phyloP scores from a whole-genome alignment of 2,329 filamentous ascomycete species.

The Microsporum canis region DNA sequence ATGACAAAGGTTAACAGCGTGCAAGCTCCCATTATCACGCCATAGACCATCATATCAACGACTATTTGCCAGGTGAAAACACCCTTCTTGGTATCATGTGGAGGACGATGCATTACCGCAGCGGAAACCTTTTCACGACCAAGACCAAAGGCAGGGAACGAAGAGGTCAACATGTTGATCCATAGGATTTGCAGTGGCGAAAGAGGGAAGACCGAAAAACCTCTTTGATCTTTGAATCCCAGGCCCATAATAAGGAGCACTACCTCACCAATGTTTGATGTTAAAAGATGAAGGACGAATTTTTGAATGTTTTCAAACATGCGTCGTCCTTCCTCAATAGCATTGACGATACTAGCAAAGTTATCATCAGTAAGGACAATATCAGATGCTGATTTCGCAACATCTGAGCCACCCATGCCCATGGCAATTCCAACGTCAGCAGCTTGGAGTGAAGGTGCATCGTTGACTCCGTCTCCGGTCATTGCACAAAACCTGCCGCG shows the following conservation, averaged over 20 bases:
- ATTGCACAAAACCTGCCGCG: slow-evolving; percentile 68
- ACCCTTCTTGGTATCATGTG: slow-evolving; percentile 41
- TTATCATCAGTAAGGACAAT: slow-evolving; percentile 61
- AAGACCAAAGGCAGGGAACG: slow-evolving; percentile 49
- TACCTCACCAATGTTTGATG: slow-evolving; percentile 48
- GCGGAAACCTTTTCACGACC: slow-evolving; percentile 46
- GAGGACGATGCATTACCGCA: slow-evolving; percentile 45
- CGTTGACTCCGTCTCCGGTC: slow-evolving; percentile 83
- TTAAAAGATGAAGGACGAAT: slow-evolving; percentile 46
- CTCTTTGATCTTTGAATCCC: slow-evolving; percentile 44
- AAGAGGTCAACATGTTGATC: slow-evolving; percentile 54
- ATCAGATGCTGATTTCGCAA: slow-evolving; percentile 67
- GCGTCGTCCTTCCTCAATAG: slow-evolving; percentile 69
- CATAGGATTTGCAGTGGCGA: slow-evolving; percentile 50
- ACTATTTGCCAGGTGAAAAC: slow-evolving; percentile 45
- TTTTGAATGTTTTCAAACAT: slow-evolving; percentile 89
- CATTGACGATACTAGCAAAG: slow-evolving; percentile 74
- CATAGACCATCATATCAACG: slow-evolving; percentile 45
- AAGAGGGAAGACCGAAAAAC: slow-evolving; percentile 47
- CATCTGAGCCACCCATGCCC: slow-evolving; percentile 72
- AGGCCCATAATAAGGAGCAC: slow-evolving; percentile 47
- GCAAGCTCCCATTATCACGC: slow-evolving; percentile 41
- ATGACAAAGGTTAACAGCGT: slow-evolving; percentile 42
- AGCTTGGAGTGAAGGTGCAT: slow-evolving; percentile 66
- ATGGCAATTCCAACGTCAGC: slow-evolving; percentile 84